These are phyloP conservation scores for Stagonosporopsis rhizophila DNA, from an alignment of 2,329 filamentous ascomycete genomes.

Conservation along the genomic window DNA sequence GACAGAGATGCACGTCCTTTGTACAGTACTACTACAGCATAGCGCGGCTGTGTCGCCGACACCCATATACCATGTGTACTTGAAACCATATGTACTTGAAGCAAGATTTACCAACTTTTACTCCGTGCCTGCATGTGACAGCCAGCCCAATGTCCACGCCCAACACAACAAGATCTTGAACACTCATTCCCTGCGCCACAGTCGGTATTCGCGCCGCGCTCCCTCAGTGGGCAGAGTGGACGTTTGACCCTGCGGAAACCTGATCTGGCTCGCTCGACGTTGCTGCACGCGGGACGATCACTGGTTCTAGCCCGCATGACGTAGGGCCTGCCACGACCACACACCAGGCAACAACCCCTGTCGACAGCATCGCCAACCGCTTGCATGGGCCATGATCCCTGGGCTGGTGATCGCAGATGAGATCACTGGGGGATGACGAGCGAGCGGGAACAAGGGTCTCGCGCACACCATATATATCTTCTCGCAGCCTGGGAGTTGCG, in stretches of 20 bases:
- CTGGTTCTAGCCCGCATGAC: conserved; percentile 28
- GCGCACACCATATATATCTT: conserved; percentile 2
- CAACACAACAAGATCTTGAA: conserved; percentile 1
- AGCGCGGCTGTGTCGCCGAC: not conserved
- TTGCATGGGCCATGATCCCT: conserved; percentile 12
- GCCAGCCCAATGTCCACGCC: not conserved
- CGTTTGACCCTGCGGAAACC: conserved; percentile 11
- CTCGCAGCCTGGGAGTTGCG: not conserved
- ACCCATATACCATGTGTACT: not conserved
- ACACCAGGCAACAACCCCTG: conserved; percentile 13
- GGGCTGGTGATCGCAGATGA: conserved; percentile 18
- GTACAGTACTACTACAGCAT: not conserved
- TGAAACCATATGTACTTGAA: not conserved
- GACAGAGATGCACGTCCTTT: not conserved
- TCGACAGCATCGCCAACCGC: not conserved
- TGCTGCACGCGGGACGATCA: conserved; percentile 29
- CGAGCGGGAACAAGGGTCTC: conserved; percentile 1
- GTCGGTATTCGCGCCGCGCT: not conserved
- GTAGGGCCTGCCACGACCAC: conserved; percentile 12
- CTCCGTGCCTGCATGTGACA: conserved; percentile 4
- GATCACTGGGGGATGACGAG: conserved; percentile 20
- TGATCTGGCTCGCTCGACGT: conserved; percentile 15
- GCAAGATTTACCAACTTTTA: not conserved
- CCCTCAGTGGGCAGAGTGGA: conserved; percentile 6
- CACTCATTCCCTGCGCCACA: conserved; percentile 7